Conservation (phyloP, 2,329 filamentous ascomycete species). For the Aureobasidium sp. region DNA sequence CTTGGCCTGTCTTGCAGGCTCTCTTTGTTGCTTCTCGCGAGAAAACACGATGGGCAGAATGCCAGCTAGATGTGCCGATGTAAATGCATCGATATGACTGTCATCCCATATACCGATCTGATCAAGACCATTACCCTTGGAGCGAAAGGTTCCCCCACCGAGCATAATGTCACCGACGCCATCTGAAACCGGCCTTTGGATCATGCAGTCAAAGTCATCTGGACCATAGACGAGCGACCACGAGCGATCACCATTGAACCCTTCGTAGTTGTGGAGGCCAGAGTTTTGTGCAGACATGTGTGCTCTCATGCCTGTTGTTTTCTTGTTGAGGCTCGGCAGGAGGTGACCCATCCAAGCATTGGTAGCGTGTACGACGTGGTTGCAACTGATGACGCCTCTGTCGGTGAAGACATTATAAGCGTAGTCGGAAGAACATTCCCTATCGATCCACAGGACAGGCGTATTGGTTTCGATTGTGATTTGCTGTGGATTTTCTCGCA, state of each 20-base stretch:
- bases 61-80: background rate
- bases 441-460: conserved; percentile 20
- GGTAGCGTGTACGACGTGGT: conserved; percentile 19
- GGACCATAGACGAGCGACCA: background rate
- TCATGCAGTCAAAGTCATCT: conserved; percentile 1
- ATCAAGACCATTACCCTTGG: background rate
- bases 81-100: background rate
- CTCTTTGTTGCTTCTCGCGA: background rate
- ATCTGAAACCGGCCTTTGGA: background rate
- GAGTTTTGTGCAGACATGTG: conserved; percentile 6
- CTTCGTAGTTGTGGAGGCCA: background rate
- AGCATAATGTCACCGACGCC: background rate
- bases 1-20: background rate
- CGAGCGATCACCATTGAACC: background rate
- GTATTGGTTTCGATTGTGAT: conserved; percentile 25
- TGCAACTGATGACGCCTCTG: conserved; percentile 17
- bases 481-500: background rate
- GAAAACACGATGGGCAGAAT: background rate
- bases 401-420: conserved; percentile 19
- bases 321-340: conserved; percentile 17
- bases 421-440: conserved; percentile 18
- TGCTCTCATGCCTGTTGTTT: background rate
- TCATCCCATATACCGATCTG: conserved; percentile 2
- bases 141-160: background rate
- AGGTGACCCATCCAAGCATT: conserved; percentile 22